phyloP scores from a whole-genome alignment of 345 rosid species.

The Euphorbia pulcherrima region DNA sequence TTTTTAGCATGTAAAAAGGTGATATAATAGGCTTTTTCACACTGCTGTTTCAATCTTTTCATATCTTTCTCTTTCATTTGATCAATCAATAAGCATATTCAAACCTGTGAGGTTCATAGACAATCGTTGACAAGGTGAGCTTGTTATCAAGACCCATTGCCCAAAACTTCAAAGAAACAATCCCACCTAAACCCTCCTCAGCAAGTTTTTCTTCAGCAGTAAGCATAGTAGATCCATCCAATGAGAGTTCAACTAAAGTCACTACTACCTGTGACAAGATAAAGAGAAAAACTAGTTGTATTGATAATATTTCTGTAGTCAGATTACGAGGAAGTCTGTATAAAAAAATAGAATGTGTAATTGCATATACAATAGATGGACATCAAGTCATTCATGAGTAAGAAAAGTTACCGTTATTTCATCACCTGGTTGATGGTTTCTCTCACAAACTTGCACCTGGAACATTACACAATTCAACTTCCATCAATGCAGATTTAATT shows the following conservation, averaged over 20 bases:
- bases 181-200: constrained; percentile 85
- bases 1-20: background rate
- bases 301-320: background rate
- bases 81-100: background rate
- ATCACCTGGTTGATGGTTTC: constrained; percentile 95
- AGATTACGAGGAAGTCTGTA: background rate
- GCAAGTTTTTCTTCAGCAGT: constrained; percentile 82
- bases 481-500: constrained; percentile 3
- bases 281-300: constrained; percentile 16
- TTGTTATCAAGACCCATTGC: constrained; percentile 42
- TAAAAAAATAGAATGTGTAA: background rate
- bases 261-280: constrained; percentile 54
- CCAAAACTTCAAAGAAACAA: constrained; percentile 90
- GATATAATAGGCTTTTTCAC: background rate
- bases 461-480: constrained; percentile 17
- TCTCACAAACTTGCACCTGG: constrained; percentile 94
- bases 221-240: constrained; percentile 74
- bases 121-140: constrained; percentile 70
- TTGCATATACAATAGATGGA: no score
- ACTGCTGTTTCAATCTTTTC: background rate
- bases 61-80: background rate
- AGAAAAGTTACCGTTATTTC: constrained; percentile 60
- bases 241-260: constrained; percentile 70
- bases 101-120: constrained; percentile 95
- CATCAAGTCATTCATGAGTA: background rate